Percentiles rank a stretch among this genome's conserved stretches.
Evolutionary conservation across 106 monocot genomes (phyloP).

Genomic region (Vanilla planifolia): DNA sequence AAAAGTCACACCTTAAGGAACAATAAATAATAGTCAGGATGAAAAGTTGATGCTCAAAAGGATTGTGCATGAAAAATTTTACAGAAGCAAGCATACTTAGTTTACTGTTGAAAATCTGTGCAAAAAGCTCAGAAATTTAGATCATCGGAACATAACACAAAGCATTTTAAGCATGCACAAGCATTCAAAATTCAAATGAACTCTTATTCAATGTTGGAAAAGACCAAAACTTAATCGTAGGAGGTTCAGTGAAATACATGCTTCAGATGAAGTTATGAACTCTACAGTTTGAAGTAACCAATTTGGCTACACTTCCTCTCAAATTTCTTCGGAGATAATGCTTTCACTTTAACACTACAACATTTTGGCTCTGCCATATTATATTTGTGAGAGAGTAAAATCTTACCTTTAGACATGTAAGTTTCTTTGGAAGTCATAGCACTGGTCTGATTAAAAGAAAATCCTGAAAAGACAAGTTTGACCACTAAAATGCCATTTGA

Average conservation of each 20-base stretch:
- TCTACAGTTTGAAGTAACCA: neutral
- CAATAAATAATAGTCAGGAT: conserved; percentile 12
- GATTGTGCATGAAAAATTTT: neutral
- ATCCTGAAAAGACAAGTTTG: conserved; percentile 88
- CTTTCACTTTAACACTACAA: neutral
- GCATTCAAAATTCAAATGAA: neutral
- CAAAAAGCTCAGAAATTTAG: neutral
- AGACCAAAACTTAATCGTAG: neutral
- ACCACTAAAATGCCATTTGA: conserved; percentile 32
- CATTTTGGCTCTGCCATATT: neutral
- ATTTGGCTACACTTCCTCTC: neutral
- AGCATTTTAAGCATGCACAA: neutral
- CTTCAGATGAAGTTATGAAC: neutral
- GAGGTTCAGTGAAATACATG: neutral
- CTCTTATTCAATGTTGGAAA: neutral
- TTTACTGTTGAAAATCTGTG: neutral
- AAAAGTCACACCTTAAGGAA: conserved; percentile 64
- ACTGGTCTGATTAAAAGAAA: conserved; percentile 61
- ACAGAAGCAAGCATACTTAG: neutral
- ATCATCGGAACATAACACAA: neutral
- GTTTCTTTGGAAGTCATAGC: conserved; percentile 46
- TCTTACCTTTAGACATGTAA: conserved; percentile 86
- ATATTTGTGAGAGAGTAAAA: conserved; percentile 1
- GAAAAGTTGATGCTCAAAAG: neutral
- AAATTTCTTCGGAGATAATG: neutral